Percentiles rank a stretch among this genome's conserved stretches.
Conservation (phyloP, 148 eudicot genomes). For the Silene uniflora region DNA sequence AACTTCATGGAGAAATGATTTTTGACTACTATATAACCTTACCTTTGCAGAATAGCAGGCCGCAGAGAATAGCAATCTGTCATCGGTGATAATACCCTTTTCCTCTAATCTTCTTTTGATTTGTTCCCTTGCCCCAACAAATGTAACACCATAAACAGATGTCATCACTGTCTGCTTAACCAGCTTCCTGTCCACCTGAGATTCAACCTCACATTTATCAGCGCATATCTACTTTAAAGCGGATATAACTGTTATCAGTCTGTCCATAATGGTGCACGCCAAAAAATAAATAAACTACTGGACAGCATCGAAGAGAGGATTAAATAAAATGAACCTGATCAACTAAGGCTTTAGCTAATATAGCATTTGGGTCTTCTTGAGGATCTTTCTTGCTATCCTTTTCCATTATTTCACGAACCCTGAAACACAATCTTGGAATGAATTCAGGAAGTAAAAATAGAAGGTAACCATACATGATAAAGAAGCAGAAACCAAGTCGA, state of each 20-base stretch:
- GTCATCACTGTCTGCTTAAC: slow-evolving; percentile 98
- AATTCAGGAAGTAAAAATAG: neutral
- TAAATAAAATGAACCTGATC: slow-evolving; percentile 62
- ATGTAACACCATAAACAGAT: slow-evolving; percentile 91
- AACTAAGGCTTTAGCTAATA: slow-evolving; percentile 64
- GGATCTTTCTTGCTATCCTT: slow-evolving; percentile 79
- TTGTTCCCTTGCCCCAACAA: slow-evolving; percentile 88
- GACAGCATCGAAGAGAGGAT: neutral
- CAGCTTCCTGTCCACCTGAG: slow-evolving; percentile 81
- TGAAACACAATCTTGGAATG: slow-evolving; percentile 21
- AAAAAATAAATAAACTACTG: neutral
- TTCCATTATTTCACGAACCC: slow-evolving; percentile 79
- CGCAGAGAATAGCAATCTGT: slow-evolving; percentile 59
- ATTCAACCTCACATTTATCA: slow-evolving; percentile 19
- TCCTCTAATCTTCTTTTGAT: slow-evolving; percentile 78
- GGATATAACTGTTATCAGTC: neutral
- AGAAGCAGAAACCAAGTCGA: neutral
- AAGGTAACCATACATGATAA: neutral
- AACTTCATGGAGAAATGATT: neutral
- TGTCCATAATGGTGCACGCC: neutral
- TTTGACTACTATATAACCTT: slow-evolving; percentile 21
- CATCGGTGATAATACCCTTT: slow-evolving; percentile 79
- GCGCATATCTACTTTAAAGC: neutral
- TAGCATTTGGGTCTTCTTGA: slow-evolving; percentile 56
- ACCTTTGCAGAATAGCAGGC: slow-evolving; percentile 86